phyloP scores from a whole-genome alignment of 225 moss, liverwort and hornwort genomes.

The Marchantia paleacea region DNA sequence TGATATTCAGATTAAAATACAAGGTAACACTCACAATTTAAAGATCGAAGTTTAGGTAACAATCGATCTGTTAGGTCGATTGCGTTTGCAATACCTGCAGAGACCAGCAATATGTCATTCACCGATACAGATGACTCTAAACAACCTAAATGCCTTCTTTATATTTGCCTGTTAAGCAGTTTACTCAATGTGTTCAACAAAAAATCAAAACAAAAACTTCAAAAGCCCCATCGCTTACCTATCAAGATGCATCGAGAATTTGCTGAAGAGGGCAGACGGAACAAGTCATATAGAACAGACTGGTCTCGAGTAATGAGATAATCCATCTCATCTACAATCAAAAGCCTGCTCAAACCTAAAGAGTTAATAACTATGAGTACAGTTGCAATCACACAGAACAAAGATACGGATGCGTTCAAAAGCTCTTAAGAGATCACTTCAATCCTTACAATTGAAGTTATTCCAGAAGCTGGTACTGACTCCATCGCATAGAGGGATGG shows the following conservation, averaged over 20 bases:
- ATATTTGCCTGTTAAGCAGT: no score
- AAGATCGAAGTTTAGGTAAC: conserved; percentile 67
- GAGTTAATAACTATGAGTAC: conserved; percentile 11
- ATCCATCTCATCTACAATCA: conserved; percentile 98
- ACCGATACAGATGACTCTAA: not conserved
- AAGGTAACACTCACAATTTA: conserved; percentile 57
- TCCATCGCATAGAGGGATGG: not conserved
- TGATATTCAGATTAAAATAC: not conserved
- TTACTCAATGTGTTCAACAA: no score
- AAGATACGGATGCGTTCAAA: not conserved
- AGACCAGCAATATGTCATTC: conserved; percentile 1
- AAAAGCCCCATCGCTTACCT: conserved; percentile 33
- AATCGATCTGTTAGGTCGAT: conserved; percentile 92
- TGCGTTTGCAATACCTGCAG: conserved; percentile 76
- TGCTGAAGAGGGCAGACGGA: conserved; percentile 64
- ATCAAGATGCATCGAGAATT: conserved; percentile 79
- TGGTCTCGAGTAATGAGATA: conserved; percentile 90
- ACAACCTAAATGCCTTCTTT: no score
- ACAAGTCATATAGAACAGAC: conserved; percentile 80
- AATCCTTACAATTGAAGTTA: not conserved
- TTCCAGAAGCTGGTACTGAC: not conserved
- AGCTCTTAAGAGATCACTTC: not conserved
- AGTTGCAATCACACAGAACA: not conserved
- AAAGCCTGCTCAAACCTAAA: conserved; percentile 46
- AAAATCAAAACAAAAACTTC: not conserved